These are phyloP conservation scores for Pisolithus orientalis DNA, from an alignment of 768 basidiomycete species.

Conservation along the genomic window DNA sequence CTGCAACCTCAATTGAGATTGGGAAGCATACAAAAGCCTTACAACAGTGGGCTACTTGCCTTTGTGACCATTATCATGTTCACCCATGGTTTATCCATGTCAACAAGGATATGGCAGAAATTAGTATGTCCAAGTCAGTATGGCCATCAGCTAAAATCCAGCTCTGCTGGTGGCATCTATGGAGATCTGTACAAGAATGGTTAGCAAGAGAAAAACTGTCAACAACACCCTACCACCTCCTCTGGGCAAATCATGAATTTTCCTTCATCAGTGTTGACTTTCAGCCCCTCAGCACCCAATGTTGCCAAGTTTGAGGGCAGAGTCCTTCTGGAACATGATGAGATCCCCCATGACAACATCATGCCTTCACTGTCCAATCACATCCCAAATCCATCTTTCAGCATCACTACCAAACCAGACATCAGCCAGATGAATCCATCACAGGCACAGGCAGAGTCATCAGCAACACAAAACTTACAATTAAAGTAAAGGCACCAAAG, in stretches of 20 bases:
- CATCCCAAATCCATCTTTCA: no score
- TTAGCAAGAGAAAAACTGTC: slow-evolving; percentile 6
- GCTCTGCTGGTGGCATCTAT: slow-evolving; percentile 10
- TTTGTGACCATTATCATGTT: slow-evolving; percentile 5
- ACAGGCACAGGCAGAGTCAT: not conserved
- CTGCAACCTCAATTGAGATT: slow-evolving; percentile 11
- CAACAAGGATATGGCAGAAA: slow-evolving; percentile 11
- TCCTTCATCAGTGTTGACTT: not conserved
- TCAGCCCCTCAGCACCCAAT: not conserved
- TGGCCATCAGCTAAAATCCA: slow-evolving; percentile 6
- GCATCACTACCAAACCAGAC: no score
- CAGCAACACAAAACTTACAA: no score
- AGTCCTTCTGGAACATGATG: not conserved
- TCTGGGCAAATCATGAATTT: not conserved
- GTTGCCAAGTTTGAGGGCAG: not conserved
- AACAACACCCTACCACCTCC: slow-evolving; percentile 4
- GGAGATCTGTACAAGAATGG: slow-evolving; percentile 1
- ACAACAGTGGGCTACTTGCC: slow-evolving; percentile 7
- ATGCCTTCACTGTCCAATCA: not conserved
- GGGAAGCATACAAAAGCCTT: slow-evolving; percentile 15
- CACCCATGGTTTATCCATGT: slow-evolving; percentile 3
- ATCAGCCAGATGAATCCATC: not conserved
- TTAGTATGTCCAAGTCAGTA: slow-evolving; percentile 1
- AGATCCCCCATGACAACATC: not conserved
- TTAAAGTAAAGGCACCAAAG: no score